Evolutionary conservation across 805 yeast genomes (phyloP), one percentile per base, ranked within the genome.

Genomic region (Candida nonsorbophila): DNA sequence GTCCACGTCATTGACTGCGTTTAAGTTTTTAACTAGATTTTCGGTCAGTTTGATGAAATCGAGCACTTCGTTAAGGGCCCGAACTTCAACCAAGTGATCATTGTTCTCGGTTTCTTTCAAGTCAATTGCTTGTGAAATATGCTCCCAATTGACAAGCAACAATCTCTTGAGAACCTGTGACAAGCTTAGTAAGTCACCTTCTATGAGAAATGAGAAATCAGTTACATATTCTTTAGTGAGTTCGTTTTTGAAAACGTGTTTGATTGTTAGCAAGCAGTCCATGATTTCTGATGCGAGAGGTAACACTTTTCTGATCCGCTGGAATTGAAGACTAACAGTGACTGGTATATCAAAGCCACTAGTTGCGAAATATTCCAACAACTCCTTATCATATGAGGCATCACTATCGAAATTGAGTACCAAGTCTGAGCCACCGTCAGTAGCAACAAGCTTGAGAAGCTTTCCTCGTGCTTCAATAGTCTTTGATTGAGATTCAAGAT

Each of bases 291-390:
- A 54, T 0, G 83, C 79, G 37, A 68, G 67, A 0, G 88, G 85
- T 28, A 76, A 69, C 0, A 81, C 44, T 17, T 63, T 55, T 32
- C 71, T 62, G 2, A 78, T 60, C 17, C 63, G 68, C 24, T 73
- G 63, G 1, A 84, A 63, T 16, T 60, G 64, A 2, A 69, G 44
- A 9, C 58, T 37, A 3, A 82, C 36, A 4, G 62, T 42, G 15
- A 70, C 69, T 0, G 95, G 90, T 0, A 85, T 53, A 6, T 68
- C 71, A 43, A 66, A 73, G 0, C 73, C 77, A 37, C 77, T 49
- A 36, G 64, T 53, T 5, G 58, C 20, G 67, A 50, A 69, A 67
- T 7, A 74, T 44, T 1, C 56, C 42, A 20, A 69, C 44, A 3
- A 62, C 36, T 32, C 34, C 22, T 20, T 29, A 15, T 17, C 25